Percentiles rank a stretch among this genome's conserved stretches.
These are phyloP conservation scores for Gypsophila paniculata DNA, from an alignment of 179 eudicot genomes.

Conservation along the genomic window DNA sequence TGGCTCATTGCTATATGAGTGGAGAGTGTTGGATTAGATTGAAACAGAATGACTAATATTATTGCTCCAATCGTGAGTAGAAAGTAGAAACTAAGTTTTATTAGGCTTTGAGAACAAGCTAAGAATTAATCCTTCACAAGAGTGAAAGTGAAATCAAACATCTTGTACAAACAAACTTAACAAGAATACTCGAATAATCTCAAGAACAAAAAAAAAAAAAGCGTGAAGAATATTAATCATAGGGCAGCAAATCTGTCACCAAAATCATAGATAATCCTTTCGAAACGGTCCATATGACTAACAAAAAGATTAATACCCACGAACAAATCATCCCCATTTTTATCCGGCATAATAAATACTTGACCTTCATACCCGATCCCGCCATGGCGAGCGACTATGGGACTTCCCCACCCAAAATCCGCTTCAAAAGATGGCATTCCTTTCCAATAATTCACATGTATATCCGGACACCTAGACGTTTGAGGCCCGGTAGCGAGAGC, in stretches of 20 bases:
- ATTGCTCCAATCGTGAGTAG: too few species aligned
- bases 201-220: background rate
- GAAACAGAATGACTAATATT: too few species aligned
- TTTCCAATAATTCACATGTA: slow-evolving; percentile 41
- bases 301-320: slow-evolving; percentile 33
- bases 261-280: slow-evolving; percentile 35
- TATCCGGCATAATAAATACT: slow-evolving; percentile 34
- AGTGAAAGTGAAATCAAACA: too few species aligned
- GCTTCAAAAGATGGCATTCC: slow-evolving; percentile 35
- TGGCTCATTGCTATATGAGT: too few species aligned
- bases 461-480: slow-evolving; percentile 35
- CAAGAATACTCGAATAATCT: background rate
- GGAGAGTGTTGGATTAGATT: too few species aligned
- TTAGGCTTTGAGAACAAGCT: too few species aligned
- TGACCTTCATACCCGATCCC: slow-evolving; percentile 43
- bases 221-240: background rate
- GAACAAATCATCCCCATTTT: slow-evolving; percentile 32
- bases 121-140: too few species aligned
- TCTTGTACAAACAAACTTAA: too few species aligned
- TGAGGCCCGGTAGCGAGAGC: slow-evolving; percentile 37
- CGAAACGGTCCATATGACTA: slow-evolving; percentile 36
- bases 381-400: slow-evolving; percentile 40
- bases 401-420: slow-evolving; percentile 61
- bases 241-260: background rate
- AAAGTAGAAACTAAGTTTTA: too few species aligned